Conservation (phyloP, 2,329 filamentous ascomycete genomes). For the Penicillium sp. region DNA sequence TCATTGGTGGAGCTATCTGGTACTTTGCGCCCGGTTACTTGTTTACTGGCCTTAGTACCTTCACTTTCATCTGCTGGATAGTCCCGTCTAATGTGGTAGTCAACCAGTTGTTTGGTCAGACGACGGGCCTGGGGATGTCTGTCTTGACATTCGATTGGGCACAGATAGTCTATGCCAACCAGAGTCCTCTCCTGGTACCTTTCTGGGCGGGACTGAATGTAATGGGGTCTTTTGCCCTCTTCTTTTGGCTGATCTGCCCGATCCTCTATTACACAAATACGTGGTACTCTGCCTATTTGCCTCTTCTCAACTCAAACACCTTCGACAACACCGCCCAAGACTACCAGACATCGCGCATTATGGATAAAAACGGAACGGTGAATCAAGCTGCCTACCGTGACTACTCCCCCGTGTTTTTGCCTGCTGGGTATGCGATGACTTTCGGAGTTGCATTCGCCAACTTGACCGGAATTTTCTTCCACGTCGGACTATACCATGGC, state of each 20-base stretch:
- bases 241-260: constrained; percentile 47
- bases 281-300: constrained; percentile 59
- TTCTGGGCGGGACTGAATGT: constrained; percentile 49
- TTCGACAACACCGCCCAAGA: constrained; percentile 63
- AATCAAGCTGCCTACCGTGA: constrained; percentile 60
- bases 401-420: constrained; percentile 66
- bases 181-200: constrained; percentile 67
- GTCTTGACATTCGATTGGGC: constrained; percentile 76
- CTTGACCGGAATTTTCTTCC: constrained; percentile 56
- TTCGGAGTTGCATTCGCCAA: constrained; percentile 68
- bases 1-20: constrained; percentile 33
- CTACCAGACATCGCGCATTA: constrained; percentile 63
- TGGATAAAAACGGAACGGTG: constrained; percentile 56
- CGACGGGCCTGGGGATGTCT: constrained; percentile 65
- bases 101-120: constrained; percentile 71
- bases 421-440: constrained; percentile 56
- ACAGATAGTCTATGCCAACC: constrained; percentile 66
- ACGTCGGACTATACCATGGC: constrained; percentile 39
- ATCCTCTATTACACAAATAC: constrained; percentile 56
- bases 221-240: constrained; percentile 45
- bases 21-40: constrained; percentile 60
- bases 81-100: constrained; percentile 65
- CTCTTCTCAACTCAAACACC: constrained; percentile 60
- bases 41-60: constrained; percentile 67
- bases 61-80: constrained; percentile 71